A percentile compares a stretch with the other conserved stretches of the same genome.
These are phyloP conservation scores for Dittrichia graveolens DNA, from an alignment of 129 eudicot genomes.

Conservation along the genomic window DNA sequence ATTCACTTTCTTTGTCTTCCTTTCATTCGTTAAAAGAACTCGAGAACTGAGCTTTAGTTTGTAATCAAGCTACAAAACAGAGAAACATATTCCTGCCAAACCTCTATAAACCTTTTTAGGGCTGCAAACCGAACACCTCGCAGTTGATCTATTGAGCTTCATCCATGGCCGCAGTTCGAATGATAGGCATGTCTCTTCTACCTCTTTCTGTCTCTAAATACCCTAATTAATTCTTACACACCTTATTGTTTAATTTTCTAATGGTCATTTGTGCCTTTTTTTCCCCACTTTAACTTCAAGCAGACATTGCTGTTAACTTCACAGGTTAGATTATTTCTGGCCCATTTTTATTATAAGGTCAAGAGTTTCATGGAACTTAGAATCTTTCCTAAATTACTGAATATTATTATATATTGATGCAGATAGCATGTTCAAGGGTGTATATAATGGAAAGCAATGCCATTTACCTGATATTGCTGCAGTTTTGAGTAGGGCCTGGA, in stretches of 20 bases:
- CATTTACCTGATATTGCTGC: constrained; percentile 78
- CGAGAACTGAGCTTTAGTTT: too few species aligned
- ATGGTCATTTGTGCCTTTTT: background rate
- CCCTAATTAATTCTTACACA: constrained; percentile 5
- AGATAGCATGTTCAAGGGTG: constrained; percentile 96
- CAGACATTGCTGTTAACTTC: constrained; percentile 96
- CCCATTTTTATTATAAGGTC: background rate
- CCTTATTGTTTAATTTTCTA: background rate
- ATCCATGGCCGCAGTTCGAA: constrained; percentile 65
- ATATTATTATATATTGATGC: constrained; percentile 26
- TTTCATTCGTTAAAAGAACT: too few species aligned
- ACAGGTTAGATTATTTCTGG: constrained; percentile 54
- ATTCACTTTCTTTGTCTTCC: too few species aligned
- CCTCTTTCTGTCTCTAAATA: background rate
- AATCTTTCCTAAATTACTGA: background rate
- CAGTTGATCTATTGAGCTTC: constrained; percentile 22
- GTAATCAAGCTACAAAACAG: too few species aligned
- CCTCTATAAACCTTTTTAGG: background rate
- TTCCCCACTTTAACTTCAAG: constrained; percentile 17
- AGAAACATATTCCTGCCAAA: too few species aligned
- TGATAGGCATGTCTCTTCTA: constrained; percentile 63
- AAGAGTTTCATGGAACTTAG: background rate
- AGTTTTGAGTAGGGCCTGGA: constrained; percentile 89
- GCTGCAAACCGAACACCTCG: constrained; percentile 16
- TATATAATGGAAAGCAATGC: constrained; percentile 87